Conservation (phyloP, 495 filamentous ascomycete species). For the Lophiotrema nucula region DNA sequence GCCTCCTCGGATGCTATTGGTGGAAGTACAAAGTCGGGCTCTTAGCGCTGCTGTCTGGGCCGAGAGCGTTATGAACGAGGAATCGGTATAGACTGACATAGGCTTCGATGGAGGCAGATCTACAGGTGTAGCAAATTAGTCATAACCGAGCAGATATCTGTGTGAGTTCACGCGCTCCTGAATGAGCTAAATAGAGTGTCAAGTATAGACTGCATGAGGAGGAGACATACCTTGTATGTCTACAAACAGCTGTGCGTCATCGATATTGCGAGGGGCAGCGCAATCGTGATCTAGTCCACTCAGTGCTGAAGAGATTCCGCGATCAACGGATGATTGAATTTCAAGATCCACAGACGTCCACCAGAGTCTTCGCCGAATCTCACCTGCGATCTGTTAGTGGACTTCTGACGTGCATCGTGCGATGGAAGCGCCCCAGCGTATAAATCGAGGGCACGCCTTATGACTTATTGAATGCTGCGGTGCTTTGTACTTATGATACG, state of each 20-base stretch:
- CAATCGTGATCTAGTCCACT: constrained; percentile 14
- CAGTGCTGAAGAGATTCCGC: constrained; percentile 13
- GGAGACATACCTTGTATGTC: no score
- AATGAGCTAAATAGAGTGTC: no score
- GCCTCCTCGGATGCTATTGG: neutral
- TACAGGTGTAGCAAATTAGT: no score
- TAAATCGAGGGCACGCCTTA: no score
- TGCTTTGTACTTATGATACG: no score
- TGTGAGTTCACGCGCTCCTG: no score
- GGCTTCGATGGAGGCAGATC: constrained; percentile 11
- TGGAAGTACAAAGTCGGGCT: constrained; percentile 4
- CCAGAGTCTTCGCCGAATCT: constrained; percentile 26
- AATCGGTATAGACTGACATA: constrained; percentile 10
- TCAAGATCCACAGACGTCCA: constrained; percentile 20
- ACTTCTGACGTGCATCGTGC: no score
- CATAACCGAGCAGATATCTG: no score
- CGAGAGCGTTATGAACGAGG: constrained; percentile 9
- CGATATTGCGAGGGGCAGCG: constrained; percentile 20
- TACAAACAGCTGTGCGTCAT: constrained; percentile 10
- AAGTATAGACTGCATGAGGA: no score
- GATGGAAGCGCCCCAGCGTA: no score
- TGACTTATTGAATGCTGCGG: no score
- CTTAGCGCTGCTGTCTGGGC: constrained; percentile 3
- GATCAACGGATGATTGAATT: constrained; percentile 21
- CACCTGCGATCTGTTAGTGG: no score